Percentiles rank a stretch among this genome's conserved stretches.
These are phyloP conservation scores for Saccharomyces hybrid DNA, from an alignment of 1,139 yeast species.

Conservation along the genomic window DNA sequence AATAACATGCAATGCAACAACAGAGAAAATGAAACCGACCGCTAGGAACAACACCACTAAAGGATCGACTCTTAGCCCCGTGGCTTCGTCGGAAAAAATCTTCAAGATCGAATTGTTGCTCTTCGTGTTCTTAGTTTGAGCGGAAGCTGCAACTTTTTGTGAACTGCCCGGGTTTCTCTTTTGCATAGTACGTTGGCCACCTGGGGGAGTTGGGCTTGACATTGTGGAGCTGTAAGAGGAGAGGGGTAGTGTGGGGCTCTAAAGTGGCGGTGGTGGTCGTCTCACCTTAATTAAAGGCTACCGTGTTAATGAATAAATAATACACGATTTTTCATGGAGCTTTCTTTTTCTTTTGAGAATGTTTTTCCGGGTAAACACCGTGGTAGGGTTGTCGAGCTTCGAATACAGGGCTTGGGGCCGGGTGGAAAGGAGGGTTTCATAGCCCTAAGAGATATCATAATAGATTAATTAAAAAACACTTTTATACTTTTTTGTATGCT, in stretches of 20 bases:
- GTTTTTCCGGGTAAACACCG: too few species aligned
- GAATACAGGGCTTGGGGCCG: background rate
- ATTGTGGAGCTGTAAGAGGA: background rate
- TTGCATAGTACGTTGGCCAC: slow-evolving; percentile 76
- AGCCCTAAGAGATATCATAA: background rate
- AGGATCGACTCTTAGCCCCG: slow-evolving; percentile 94
- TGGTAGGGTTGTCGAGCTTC: too few species aligned
- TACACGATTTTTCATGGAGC: background rate
- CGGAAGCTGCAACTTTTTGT: slow-evolving; percentile 3
- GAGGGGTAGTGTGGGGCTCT: background rate
- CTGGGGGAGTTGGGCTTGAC: slow-evolving; percentile 41
- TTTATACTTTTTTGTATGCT: background rate
- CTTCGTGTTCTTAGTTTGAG: slow-evolving; percentile 1
- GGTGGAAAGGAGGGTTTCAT: too few species aligned
- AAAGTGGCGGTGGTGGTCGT: slow-evolving; percentile 6
- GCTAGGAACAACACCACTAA: slow-evolving; percentile 92
- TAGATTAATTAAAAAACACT: background rate
- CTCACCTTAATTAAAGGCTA: background rate
- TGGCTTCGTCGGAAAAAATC: slow-evolving; percentile 95
- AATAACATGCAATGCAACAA: slow-evolving; percentile 83
- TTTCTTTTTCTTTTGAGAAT: background rate
- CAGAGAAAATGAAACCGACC: slow-evolving; percentile 92
- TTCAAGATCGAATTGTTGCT: slow-evolving; percentile 74
- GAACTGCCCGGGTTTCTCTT: slow-evolving; percentile 46
- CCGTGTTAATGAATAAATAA: background rate